Conservation (phyloP, 2,329 filamentous ascomycete genomes). For the Penicillium janthinellum region DNA sequence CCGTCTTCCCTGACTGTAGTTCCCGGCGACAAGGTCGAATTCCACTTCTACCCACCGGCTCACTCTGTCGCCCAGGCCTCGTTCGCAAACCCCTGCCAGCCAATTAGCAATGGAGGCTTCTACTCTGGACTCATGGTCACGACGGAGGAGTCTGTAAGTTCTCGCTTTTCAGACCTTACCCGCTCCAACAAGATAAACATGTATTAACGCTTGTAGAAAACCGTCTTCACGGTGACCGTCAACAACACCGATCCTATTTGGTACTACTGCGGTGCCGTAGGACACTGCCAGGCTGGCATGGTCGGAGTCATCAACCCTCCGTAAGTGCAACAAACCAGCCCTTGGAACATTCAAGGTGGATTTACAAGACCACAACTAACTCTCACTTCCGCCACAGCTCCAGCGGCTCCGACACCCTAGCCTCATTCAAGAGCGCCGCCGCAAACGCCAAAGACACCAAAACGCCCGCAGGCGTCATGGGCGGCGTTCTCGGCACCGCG, state of each 20-base stretch:
- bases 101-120: slow-evolving; percentile 45
- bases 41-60: slow-evolving; percentile 55
- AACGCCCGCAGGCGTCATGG: background rate
- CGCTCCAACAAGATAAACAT: background rate
- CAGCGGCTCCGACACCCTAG: background rate
- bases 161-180: too few species aligned
- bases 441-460: background rate
- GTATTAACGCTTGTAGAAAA: slow-evolving; percentile 26
- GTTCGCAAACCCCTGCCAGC: slow-evolving; percentile 54
- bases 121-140: slow-evolving; percentile 30
- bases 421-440: background rate
- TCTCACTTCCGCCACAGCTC: background rate
- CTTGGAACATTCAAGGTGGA: background rate
- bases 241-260: slow-evolving; percentile 72
- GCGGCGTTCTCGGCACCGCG: background rate
- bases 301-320: slow-evolving; percentile 68
- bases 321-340: background rate
- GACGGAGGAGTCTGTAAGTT: background rate
- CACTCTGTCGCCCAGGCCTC: slow-evolving; percentile 55
- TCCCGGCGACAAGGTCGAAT: slow-evolving; percentile 54
- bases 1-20: slow-evolving; percentile 50
- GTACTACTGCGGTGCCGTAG: slow-evolving; percentile 74
- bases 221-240: slow-evolving; percentile 71
- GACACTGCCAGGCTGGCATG: slow-evolving; percentile 76
- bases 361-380: background rate